Evolutionary conservation across 2,329 filamentous ascomycete genomes (phyloP).

Genomic region (Ophiocordyceps sinensis): DNA sequence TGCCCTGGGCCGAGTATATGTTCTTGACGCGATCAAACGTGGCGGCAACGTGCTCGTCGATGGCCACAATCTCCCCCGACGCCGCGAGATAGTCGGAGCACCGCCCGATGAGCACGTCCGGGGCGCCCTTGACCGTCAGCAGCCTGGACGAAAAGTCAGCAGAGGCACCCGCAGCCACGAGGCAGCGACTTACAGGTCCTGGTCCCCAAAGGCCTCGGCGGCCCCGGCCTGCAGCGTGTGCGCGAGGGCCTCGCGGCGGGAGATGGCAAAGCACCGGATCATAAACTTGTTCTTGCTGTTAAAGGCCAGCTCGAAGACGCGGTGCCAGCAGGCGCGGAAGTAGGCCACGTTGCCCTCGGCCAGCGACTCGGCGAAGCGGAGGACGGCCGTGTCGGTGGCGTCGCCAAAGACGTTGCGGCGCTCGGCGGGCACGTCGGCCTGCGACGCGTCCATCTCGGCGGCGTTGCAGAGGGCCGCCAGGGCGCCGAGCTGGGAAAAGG

Average conservation of each 20-base stretch:
- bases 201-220: slow-evolving; percentile 17
- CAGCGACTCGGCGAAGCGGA: slow-evolving; percentile 55
- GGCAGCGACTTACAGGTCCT: too few relatives aligned
- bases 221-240: slow-evolving; percentile 24
- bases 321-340: slow-evolving; percentile 47
- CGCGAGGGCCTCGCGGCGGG: slow-evolving; percentile 14
- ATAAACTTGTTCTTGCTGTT: slow-evolving; percentile 80
- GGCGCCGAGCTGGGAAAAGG: slow-evolving; percentile 43
- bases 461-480: slow-evolving; percentile 58
- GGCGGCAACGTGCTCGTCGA: slow-evolving; percentile 29
- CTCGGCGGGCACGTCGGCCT: slow-evolving; percentile 40
- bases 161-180: too few relatives aligned
- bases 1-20: slow-evolving; percentile 52
- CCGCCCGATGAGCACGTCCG: slow-evolving; percentile 54
- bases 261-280: slow-evolving; percentile 44
- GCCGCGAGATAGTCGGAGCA: slow-evolving; percentile 42
- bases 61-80: slow-evolving; percentile 35
- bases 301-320: slow-evolving; percentile 55
- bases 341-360: slow-evolving; percentile 37
- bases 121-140: slow-evolving; percentile 66
- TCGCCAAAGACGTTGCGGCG: slow-evolving; percentile 57
- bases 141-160: slow-evolving; percentile 21
- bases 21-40: slow-evolving; percentile 48
- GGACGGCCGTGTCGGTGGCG: slow-evolving; percentile 60
- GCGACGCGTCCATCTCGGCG: slow-evolving; percentile 57